phyloP scores from a whole-genome alignment of 2,329 filamentous ascomycete genomes.

The Colletotrichum magnum region DNA sequence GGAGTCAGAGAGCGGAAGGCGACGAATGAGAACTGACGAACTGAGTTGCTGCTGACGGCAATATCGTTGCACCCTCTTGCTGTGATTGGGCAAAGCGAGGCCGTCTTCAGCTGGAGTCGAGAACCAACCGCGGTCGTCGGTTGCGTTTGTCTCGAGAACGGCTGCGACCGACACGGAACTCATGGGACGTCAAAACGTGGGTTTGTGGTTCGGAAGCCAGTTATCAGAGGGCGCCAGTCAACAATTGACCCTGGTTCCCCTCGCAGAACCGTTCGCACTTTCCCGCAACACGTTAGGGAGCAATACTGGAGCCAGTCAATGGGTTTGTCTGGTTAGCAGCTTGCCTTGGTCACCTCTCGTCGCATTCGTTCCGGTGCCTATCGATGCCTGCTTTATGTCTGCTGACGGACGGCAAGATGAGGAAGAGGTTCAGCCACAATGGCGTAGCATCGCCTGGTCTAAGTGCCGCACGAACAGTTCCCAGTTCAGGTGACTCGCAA shows the following conservation, averaged over 20 bases:
- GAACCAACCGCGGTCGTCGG: neutral
- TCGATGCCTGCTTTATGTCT: neutral
- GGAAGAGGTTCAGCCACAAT: constrained; percentile 28
- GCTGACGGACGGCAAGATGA: neutral
- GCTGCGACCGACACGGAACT: constrained; percentile 14
- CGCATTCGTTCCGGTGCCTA: constrained; percentile 7
- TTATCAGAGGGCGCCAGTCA: neutral
- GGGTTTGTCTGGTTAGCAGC: too few relatives aligned
- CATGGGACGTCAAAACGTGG: constrained; percentile 15
- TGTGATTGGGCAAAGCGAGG: constrained; percentile 2
- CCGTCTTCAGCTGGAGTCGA: neutral
- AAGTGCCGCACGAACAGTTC: constrained; percentile 31
- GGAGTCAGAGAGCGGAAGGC: constrained; percentile 6
- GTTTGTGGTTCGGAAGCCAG: neutral
- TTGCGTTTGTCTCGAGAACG: neutral
- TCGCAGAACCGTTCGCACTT: too few relatives aligned
- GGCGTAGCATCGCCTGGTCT: constrained; percentile 21
- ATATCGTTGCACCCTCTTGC: neutral
- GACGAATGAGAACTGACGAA: constrained; percentile 17
- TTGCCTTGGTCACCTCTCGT: neutral
- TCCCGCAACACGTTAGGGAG: too few relatives aligned
- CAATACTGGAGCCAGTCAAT: too few relatives aligned
- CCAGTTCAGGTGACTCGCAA: constrained; percentile 33
- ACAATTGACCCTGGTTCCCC: too few relatives aligned
- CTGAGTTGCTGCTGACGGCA: neutral